These are phyloP conservation scores for Russula vinacea DNA, from an alignment of 768 basidiomycete species.

Conservation along the genomic window DNA sequence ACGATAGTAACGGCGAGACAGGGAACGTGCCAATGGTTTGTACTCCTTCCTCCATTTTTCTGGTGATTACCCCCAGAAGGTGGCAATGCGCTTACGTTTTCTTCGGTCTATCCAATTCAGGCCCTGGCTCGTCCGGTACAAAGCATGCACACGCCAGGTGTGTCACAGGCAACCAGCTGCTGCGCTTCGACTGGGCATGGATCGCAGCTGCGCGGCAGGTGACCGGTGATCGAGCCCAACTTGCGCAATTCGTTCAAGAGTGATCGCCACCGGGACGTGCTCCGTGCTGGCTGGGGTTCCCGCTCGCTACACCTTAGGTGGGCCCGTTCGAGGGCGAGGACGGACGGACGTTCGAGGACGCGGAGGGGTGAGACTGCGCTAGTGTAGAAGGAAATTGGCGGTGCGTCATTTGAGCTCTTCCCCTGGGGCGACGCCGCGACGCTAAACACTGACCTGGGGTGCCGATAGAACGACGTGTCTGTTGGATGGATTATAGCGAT, in stretches of 20 bases:
- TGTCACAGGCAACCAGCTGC: constrained; percentile 32
- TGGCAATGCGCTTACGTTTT: too few species aligned
- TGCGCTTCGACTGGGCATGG: constrained; percentile 49
- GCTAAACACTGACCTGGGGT: not conserved
- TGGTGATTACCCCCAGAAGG: too few species aligned
- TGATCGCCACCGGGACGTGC: constrained; percentile 30
- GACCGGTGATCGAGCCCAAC: constrained; percentile 53
- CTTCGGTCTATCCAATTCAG: not conserved
- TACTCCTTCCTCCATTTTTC: too few species aligned
- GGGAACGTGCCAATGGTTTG: too few species aligned
- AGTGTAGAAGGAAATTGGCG: constrained; percentile 53
- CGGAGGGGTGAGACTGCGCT: constrained; percentile 58
- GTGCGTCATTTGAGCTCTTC: constrained; percentile 36
- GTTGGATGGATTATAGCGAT: constrained; percentile 59
- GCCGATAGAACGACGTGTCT: constrained; percentile 50
- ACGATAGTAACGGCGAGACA: too few species aligned
- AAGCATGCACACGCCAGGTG: constrained; percentile 8
- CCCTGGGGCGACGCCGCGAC: not conserved
- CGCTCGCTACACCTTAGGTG: not conserved
- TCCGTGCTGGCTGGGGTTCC: constrained; percentile 34
- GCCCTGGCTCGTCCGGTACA: constrained; percentile 7
- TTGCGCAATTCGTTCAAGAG: constrained; percentile 41
- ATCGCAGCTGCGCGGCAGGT: constrained; percentile 50
- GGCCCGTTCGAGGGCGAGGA: not conserved
- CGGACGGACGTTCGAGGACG: constrained; percentile 24